Percentiles rank a stretch among this genome's conserved stretches.
Conservation (phyloP, 2,329 filamentous ascomycete genomes). For the Colletotrichum godetiae region DNA sequence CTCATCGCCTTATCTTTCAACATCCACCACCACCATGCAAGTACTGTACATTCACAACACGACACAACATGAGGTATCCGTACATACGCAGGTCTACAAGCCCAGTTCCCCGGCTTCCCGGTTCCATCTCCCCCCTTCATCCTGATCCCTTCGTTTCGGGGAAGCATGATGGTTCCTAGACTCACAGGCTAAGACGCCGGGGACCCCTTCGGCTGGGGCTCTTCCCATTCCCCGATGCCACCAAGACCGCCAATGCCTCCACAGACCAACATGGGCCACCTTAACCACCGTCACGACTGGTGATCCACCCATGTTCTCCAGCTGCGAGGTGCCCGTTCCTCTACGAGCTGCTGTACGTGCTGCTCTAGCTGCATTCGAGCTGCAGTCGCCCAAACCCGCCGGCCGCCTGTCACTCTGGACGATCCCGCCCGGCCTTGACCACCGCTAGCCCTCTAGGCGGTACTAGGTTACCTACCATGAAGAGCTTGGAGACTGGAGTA, state of each 20-base stretch:
- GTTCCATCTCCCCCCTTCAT: slow-evolving; percentile 25
- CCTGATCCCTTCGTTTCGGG: slow-evolving; percentile 33
- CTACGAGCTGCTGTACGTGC: not conserved
- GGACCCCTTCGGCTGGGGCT: slow-evolving; percentile 30
- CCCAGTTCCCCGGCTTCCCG: slow-evolving; percentile 31
- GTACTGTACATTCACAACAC: not conserved
- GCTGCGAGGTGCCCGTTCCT: not conserved
- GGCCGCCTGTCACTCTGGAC: slow-evolving; percentile 30
- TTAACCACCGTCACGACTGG: slow-evolving; percentile 18
- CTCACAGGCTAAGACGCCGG: slow-evolving; percentile 21
- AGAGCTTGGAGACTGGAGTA: not conserved
- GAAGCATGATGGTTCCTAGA: slow-evolving; percentile 32
- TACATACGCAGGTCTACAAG: not conserved
- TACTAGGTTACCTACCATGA: too few relatives aligned
- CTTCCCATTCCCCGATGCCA: slow-evolving; percentile 28
- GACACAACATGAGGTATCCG: not conserved
- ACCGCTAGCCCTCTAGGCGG: not conserved
- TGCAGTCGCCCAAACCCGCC: slow-evolving; percentile 19
- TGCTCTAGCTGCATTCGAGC: slow-evolving; percentile 9
- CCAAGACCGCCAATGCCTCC: slow-evolving; percentile 21
- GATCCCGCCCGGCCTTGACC: slow-evolving; percentile 18
- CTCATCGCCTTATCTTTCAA: not conserved
- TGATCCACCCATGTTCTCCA: not conserved
- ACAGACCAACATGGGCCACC: slow-evolving; percentile 21
- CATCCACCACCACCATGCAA: not conserved